phyloP scores from a whole-genome alignment of 345 rosid species.

The Alliaria petiolata region DNA sequence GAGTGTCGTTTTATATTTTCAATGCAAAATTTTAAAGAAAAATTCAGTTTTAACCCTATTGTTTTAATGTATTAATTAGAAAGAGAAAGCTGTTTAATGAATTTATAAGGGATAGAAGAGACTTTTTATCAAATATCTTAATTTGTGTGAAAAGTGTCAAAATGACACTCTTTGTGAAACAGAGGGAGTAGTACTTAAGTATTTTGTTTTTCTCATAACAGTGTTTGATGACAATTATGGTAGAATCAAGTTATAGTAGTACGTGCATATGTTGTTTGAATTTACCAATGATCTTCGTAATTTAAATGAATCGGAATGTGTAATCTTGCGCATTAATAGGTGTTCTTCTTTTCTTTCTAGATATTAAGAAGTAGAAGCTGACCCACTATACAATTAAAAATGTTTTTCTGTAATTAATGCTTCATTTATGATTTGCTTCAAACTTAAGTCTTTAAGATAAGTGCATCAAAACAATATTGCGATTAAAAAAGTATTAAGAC shows the following conservation, averaged over 20 bases:
- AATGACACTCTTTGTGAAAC: too few species aligned
- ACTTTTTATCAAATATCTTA: too few species aligned
- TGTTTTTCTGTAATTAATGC: constrained; percentile 6
- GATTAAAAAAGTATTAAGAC: not conserved
- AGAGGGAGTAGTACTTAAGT: not conserved
- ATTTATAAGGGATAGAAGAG: too few species aligned
- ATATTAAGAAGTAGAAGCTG: constrained; percentile 9
- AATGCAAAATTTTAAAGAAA: too few species aligned
- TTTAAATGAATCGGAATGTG: constrained; percentile 6
- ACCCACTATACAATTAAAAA: not conserved
- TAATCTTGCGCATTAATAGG: constrained; percentile 23
- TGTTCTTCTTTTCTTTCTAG: constrained; percentile 15
- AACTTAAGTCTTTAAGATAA: not conserved
- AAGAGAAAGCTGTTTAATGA: too few species aligned
- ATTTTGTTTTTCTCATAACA: not conserved
- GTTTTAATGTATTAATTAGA: too few species aligned
- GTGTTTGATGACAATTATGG: constrained; percentile 3
- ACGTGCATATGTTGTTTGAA: constrained; percentile 14
- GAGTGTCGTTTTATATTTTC: too few species aligned
- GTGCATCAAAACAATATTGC: not conserved
- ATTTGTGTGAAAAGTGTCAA: not conserved
- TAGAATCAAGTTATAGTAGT: constrained; percentile 2
- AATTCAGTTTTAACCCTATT: too few species aligned
- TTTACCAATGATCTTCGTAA: not conserved
- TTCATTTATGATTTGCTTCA: constrained; percentile 18